These are phyloP conservation scores for Candida vaughaniae DNA, from an alignment of 805 yeast genomes.

Conservation along the genomic window DNA sequence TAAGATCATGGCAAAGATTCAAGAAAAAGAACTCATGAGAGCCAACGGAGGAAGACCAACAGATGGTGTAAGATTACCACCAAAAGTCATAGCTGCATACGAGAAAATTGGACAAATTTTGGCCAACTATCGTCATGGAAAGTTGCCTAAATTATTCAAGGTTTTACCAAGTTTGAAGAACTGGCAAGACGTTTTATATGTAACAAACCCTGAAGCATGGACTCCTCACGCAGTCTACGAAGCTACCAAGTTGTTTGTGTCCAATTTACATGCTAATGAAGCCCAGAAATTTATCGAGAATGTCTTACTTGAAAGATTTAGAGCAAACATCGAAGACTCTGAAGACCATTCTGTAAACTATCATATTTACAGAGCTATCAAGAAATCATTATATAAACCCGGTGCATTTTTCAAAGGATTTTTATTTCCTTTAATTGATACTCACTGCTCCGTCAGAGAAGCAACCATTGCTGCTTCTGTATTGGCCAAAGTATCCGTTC, in stretches of 20 bases:
- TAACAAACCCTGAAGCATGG: conserved; percentile 92
- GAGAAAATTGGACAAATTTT: conserved; percentile 86
- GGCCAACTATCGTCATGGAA: conserved; percentile 90
- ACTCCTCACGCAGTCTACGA: conserved; percentile 93
- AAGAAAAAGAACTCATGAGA: conserved; percentile 58
- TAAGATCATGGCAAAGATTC: conserved; percentile 86
- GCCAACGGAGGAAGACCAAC: conserved; percentile 31
- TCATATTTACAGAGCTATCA: conserved; percentile 87
- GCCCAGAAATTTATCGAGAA: conserved; percentile 78
- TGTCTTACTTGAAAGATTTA: conserved; percentile 69
- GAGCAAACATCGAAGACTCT: conserved; percentile 66
- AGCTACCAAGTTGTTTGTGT: conserved; percentile 91
- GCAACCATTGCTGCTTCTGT: conserved; percentile 95
- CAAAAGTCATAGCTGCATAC: conserved; percentile 93
- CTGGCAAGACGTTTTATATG: conserved; percentile 94
- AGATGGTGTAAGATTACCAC: conserved; percentile 87
- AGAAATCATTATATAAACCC: conserved; percentile 93
- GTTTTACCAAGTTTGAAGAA: conserved; percentile 88
- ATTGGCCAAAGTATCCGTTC: conserved; percentile 83
- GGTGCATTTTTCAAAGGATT: conserved; percentile 98
- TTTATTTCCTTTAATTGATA: conserved; percentile 83
- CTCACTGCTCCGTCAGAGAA: conserved; percentile 88
- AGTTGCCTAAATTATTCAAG: conserved; percentile 93
- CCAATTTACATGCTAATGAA: conserved; percentile 82
- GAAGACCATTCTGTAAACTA: conserved; percentile 83